Conservation (phyloP, 1,284 basidiomycete genomes). For the Peniophora sp. region DNA sequence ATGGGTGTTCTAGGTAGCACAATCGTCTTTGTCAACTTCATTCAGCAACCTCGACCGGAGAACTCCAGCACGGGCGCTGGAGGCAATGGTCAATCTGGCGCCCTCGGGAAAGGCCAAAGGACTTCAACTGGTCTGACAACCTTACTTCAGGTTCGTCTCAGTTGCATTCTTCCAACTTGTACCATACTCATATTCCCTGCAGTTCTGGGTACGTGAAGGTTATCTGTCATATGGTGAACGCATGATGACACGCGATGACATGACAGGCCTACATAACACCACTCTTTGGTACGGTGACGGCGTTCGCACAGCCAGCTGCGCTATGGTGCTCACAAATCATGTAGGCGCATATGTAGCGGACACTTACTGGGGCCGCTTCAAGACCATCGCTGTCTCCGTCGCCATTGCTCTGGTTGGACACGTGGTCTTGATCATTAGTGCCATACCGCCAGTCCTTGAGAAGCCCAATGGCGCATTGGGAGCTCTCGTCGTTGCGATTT, state of each 20-base stretch:
- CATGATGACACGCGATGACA: too few relatives aligned
- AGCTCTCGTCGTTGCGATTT: conserved; percentile 55
- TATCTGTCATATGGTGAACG: conserved; percentile 1
- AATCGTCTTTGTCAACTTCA: conserved; percentile 68
- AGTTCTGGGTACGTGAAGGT: too few relatives aligned
- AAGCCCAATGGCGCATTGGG: conserved; percentile 48
- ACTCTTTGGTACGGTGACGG: background rate
- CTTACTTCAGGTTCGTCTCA: conserved; percentile 42
- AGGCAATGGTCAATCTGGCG: conserved; percentile 54
- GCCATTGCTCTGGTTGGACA: conserved; percentile 59
- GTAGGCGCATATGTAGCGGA: conserved; percentile 70
- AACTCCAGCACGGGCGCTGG: conserved; percentile 66
- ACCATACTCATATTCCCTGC: too few relatives aligned
- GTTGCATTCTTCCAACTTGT: too few relatives aligned
- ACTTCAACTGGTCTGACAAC: conserved; percentile 65
- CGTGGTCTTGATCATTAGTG: conserved; percentile 65
- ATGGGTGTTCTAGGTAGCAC: conserved; percentile 33
- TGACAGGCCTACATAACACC: too few relatives aligned
- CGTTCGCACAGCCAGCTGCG: conserved; percentile 35
- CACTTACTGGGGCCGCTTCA: conserved; percentile 67
- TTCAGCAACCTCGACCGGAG: conserved; percentile 58
- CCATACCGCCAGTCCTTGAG: conserved; percentile 65
- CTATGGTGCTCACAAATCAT: conserved; percentile 45
- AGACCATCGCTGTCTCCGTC: conserved; percentile 57
- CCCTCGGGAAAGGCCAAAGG: conserved; percentile 57